These are phyloP conservation scores for Panaeolus cyanescens DNA, from an alignment of 768 basidiomycete genomes.

Conservation along the genomic window DNA sequence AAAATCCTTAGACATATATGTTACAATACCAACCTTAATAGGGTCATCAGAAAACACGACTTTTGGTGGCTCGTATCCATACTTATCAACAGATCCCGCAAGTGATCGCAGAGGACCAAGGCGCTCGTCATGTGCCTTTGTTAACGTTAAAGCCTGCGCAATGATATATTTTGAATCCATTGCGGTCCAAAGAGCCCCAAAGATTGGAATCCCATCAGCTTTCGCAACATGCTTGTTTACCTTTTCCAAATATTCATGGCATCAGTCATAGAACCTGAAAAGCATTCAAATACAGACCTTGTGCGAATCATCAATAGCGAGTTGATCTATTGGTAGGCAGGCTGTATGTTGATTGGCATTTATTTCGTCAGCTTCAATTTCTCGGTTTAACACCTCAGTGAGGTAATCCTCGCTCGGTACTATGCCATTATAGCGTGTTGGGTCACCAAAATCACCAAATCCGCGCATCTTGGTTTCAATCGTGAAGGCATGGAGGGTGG, in stretches of 20 bases:
- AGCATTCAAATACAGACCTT: slow-evolving; percentile 15
- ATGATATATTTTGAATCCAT: slow-evolving; percentile 21
- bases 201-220: slow-evolving; percentile 18
- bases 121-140: slow-evolving; percentile 20
- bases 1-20: neutral
- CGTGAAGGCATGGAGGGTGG: slow-evolving; percentile 1
- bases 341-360: slow-evolving; percentile 25
- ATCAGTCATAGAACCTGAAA: no score
- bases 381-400: slow-evolving; percentile 21
- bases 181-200: slow-evolving; percentile 25
- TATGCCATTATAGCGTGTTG: slow-evolving; percentile 18
- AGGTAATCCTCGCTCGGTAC: slow-evolving; percentile 22
- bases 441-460: slow-evolving; percentile 19
- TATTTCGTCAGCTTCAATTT: slow-evolving; percentile 21
- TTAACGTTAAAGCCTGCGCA: slow-evolving; percentile 20
- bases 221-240: slow-evolving; percentile 27
- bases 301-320: slow-evolving; percentile 23
- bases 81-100: neutral
- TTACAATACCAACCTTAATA: neutral
- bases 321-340: slow-evolving; percentile 20
- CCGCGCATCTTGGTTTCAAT: neutral
- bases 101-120: slow-evolving; percentile 2
- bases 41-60: slow-evolving; percentile 9
- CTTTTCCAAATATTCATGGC: slow-evolving; percentile 7
- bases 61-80: neutral